Evolutionary conservation across 768 basidiomycete species (phyloP), one percentile per base, ranked within the genome.

Genomic region (Gloeophyllum trabeum): DNA sequence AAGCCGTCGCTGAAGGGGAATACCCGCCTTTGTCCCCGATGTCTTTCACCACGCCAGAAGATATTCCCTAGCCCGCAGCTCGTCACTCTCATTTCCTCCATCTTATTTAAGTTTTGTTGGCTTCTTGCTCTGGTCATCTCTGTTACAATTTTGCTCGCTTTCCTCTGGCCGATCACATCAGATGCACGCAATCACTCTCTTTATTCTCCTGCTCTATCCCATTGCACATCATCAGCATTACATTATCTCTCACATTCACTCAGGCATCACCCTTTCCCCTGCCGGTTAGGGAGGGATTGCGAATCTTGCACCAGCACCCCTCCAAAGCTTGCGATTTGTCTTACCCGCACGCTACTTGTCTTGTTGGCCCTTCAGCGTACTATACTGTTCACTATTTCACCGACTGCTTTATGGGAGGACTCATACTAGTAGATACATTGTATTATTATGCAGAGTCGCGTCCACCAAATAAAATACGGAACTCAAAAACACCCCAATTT

Each of bases 1-100:
- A 86, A 51, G 89, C 87, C 35, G 78, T 88, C 41, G 88, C 87
- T 41, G 85, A 81, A 46, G 76, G 81, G 43, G 82, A 82, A 55
- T 76, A 67, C 46, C 70, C 79, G 32, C 77, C 81, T n/a, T 59
- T 80, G 35, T 83, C 81, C 30, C 81, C 81, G 14, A 82, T 85
- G 79, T 74, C 81, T 26, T 80, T 86, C 50, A 71, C 61, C 52
- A 58, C 68, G 57, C 64, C 70, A 61, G 75, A 64, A 48, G 65
- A 65, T 62, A 64, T 70, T 24, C 46, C 45, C 39, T 54, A 61
- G 35, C 23, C 16, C 39, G 45, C 24, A 50, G 7, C 39, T 18
- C 10, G 10, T 38, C 54, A 36, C 37, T n/a, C 43, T 41, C 47
- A 48, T 49, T 53, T 45, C 50, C 47, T 46, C 46, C 36, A 48